phyloP scores from a whole-genome alignment of 192 early-diverging fungal species.

The Obelidium mucronatum region DNA sequence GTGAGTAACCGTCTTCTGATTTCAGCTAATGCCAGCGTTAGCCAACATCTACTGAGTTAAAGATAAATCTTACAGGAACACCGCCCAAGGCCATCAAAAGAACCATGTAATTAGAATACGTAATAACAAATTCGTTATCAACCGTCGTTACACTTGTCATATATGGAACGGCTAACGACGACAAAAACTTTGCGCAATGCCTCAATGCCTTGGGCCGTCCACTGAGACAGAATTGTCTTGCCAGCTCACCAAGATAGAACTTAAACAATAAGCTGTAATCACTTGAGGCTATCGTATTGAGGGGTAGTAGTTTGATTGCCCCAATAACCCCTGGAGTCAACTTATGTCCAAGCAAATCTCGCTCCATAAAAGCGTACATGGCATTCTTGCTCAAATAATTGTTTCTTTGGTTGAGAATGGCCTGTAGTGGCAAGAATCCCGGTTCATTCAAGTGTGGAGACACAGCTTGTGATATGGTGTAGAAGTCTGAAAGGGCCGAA shows the following conservation, averaged over 20 bases:
- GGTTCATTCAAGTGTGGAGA: constrained; percentile 36
- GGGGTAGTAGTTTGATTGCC: constrained; percentile 39
- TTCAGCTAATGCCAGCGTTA: constrained; percentile 25
- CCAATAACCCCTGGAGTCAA: constrained; percentile 43
- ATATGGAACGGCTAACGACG: constrained; percentile 45
- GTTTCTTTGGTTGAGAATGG: constrained; percentile 46
- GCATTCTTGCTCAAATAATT: constrained; percentile 44
- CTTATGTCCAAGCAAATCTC: constrained; percentile 45
- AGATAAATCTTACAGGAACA: constrained; percentile 45
- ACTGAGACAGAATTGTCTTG: constrained; percentile 44
- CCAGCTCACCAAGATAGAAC: constrained; percentile 56
- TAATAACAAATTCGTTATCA: constrained; percentile 45
- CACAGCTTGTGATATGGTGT: constrained; percentile 44
- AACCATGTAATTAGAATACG: constrained; percentile 44
- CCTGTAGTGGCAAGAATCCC: constrained; percentile 46
- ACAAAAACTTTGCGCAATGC: constrained; percentile 56
- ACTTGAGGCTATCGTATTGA: constrained; percentile 46
- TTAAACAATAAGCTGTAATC: constrained; percentile 49
- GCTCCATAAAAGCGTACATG: constrained; percentile 55
- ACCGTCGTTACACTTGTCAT: constrained; percentile 45
- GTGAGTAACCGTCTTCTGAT: constrained; percentile 47
- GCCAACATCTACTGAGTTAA: no score
- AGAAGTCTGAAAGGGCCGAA: constrained; percentile 51
- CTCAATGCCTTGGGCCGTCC: constrained; percentile 53
- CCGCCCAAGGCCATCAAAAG: constrained; percentile 55